Conservation (phyloP, 768 basidiomycete species). For the Termitomyces sp. region DNA sequence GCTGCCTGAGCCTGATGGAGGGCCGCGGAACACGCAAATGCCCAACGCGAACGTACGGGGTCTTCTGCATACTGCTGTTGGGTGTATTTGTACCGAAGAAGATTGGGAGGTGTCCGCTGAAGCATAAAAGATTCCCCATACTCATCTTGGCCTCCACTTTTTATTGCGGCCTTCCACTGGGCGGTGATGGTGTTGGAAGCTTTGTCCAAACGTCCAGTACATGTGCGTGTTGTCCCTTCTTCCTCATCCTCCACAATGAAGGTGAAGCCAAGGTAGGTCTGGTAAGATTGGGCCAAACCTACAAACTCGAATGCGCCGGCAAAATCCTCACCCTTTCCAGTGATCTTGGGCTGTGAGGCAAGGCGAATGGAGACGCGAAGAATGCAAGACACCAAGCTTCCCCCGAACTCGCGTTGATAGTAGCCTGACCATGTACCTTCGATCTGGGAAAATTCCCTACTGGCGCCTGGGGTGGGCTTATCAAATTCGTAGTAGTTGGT, state of each 20-base stretch:
- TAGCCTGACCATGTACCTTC: conserved; percentile 31
- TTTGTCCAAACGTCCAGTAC: conserved; percentile 17
- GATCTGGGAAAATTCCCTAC: conserved; percentile 12
- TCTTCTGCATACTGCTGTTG: conserved; percentile 21
- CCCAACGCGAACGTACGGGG: conserved; percentile 26
- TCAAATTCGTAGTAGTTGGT: conserved; percentile 28
- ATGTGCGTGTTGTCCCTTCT: conserved; percentile 19
- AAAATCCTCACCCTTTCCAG: conserved; percentile 29
- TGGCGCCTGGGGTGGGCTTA: conserved; percentile 11
- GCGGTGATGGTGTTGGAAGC: conserved; percentile 13
- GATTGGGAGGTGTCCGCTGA: conserved; percentile 21
- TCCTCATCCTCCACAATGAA: conserved; percentile 23
- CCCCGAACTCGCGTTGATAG: conserved; percentile 18
- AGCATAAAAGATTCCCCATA: conserved; percentile 18
- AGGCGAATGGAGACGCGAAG: conserved; percentile 23
- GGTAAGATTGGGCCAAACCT: conserved; percentile 15
- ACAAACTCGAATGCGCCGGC: conserved; percentile 23
- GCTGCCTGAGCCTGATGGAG: conserved; percentile 23
- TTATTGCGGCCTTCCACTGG: conserved; percentile 9
- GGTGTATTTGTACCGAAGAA: conserved; percentile 25
- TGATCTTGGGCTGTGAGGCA: conserved; percentile 15
- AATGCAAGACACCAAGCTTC: conserved; percentile 18
- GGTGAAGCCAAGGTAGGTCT: conserved; percentile 17
- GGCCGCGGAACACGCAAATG: conserved; percentile 25
- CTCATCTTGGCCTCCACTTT: conserved; percentile 4